Evolutionary conservation across 148 eudicot species (phyloP), one percentile per base, ranked within the genome.

Genomic region (Chenopodium suecicum): DNA sequence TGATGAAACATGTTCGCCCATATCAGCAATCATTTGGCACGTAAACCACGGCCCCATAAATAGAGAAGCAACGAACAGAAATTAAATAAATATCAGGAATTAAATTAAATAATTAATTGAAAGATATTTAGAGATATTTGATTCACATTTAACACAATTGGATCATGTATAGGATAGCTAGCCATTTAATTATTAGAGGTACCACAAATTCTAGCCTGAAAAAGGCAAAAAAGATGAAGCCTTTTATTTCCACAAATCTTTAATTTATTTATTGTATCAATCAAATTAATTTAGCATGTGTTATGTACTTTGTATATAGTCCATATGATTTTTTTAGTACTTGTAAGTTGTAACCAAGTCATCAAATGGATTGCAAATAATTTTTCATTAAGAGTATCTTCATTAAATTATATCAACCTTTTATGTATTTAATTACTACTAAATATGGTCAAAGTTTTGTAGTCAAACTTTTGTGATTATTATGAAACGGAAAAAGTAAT

Each of bases 21-120:
- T 84, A 29, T 84, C 86, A 76, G 78, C 83, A 84, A 80, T 84
- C 81, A 80, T 80, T 76, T 72, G 83, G 83, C 60, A 80, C 80
- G 74, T 71, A 63, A 58, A 34, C 66, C 65, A 69, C 74, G 50
- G 79, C 80, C 69, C 86, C 86, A 76, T 70, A 82, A 29, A 76
- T 70, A 82, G 17, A 73, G 47, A 16, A 67, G 62, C 79, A 79
- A 74, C 75, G 56, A 44, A 41, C 16, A 72, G 44, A 5, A 52
- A 70, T 10, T 52, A 52, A 25, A 44, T 41, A 23, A 41, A 56
- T 6, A 29, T 56, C 31, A 47, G 74, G 64, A 32, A 78, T 20
- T 48, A 7, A 7, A 47, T 47, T 47, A 79, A 71, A 9, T 14
- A 16, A 56, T 17, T 16, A 20, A 60, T 71, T 50, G 14, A 17